Conservation (phyloP, 2,329 filamentous ascomycete species). For the Ascochyta koolunga region DNA sequence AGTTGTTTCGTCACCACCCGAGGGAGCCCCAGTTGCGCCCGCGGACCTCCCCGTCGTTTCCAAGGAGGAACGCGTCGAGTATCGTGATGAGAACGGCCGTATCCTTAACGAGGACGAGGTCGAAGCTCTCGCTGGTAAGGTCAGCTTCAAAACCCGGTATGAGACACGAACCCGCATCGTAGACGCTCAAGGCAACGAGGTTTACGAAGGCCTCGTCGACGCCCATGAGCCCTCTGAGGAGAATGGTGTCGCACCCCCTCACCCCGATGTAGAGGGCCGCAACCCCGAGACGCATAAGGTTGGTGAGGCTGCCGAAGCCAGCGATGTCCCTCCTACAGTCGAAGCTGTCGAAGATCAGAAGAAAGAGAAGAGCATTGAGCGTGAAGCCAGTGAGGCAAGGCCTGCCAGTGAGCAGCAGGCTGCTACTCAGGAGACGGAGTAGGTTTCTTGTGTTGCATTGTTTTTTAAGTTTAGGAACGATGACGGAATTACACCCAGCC, state of each 20-base stretch:
- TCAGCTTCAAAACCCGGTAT: slow-evolving; percentile 93
- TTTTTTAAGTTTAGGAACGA: slow-evolving; percentile 1
- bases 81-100: slow-evolving; percentile 93
- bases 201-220: slow-evolving; percentile 57
- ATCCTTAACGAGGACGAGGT: slow-evolving; percentile 84
- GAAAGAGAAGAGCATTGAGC: slow-evolving; percentile 54
- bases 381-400: slow-evolving; percentile 42
- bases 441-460: slow-evolving; percentile 11
- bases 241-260: slow-evolving; percentile 55
- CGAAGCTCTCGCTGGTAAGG: slow-evolving; percentile 83
- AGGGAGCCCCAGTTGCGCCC: slow-evolving; percentile 26
- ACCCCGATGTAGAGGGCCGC: slow-evolving; percentile 62
- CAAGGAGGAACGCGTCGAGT: slow-evolving; percentile 86
- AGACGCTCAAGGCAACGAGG: slow-evolving; percentile 78
- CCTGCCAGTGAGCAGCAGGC: slow-evolving; percentile 49
- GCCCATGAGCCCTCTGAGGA: slow-evolving; percentile 39
- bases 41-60: slow-evolving; percentile 49
- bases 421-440: slow-evolving; percentile 38
- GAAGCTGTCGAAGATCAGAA: slow-evolving; percentile 49
- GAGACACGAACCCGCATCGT: slow-evolving; percentile 90
- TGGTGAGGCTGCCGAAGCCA: slow-evolving; percentile 45
- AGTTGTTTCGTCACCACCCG: slow-evolving; percentile 39
- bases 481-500: neutral
- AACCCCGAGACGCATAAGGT: slow-evolving; percentile 62
- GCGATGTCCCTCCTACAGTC: slow-evolving; percentile 49